Percentiles rank a stretch among this genome's conserved stretches.
Evolutionary conservation across 352 stramenopile species (phyloP).

Genomic region (Phytophthora crassamura): DNA sequence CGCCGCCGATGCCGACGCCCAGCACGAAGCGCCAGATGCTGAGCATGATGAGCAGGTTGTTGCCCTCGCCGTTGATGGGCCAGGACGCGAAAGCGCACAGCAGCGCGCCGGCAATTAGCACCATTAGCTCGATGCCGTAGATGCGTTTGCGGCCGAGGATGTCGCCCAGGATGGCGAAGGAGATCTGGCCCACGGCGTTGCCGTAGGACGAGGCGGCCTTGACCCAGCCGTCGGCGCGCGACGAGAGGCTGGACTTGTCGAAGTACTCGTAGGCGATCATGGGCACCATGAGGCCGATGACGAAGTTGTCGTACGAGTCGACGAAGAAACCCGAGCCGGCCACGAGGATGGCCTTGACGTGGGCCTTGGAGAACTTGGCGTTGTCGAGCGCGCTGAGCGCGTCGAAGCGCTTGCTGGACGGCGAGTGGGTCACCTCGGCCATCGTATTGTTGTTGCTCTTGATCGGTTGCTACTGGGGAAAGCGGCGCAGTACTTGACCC

Average conservation of each 20-base stretch:
- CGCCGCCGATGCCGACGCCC: slow-evolving; percentile 59
- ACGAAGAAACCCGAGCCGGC: slow-evolving; percentile 61
- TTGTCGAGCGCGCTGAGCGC: slow-evolving; percentile 47
- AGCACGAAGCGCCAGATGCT: slow-evolving; percentile 62
- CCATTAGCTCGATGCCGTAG: slow-evolving; percentile 57
- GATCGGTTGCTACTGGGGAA: slow-evolving; percentile 2
- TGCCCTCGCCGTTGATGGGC: slow-evolving; percentile 47
- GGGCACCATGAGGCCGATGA: slow-evolving; percentile 54
- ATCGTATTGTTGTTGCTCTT: slow-evolving; percentile 20
- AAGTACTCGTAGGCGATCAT: slow-evolving; percentile 68
- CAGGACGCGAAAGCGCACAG: slow-evolving; percentile 44
- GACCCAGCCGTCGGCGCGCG: slow-evolving; percentile 48
- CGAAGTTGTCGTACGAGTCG: slow-evolving; percentile 68
- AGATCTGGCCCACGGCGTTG: slow-evolving; percentile 54
- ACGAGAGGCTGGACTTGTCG: slow-evolving; percentile 40
- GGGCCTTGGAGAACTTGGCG: slow-evolving; percentile 56
- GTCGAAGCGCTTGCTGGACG: slow-evolving; percentile 36
- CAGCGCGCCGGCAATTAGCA: slow-evolving; percentile 48
- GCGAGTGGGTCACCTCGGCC: slow-evolving; percentile 19
- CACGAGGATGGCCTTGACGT: slow-evolving; percentile 56
- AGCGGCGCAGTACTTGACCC: not conserved
- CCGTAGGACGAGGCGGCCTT: slow-evolving; percentile 50
- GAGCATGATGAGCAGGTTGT: slow-evolving; percentile 57
- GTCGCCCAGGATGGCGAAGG: slow-evolving; percentile 55
- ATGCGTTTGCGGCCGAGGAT: slow-evolving; percentile 57